Conservation (phyloP, 2,329 filamentous ascomycete genomes). For the Epichloe amarillans region DNA sequence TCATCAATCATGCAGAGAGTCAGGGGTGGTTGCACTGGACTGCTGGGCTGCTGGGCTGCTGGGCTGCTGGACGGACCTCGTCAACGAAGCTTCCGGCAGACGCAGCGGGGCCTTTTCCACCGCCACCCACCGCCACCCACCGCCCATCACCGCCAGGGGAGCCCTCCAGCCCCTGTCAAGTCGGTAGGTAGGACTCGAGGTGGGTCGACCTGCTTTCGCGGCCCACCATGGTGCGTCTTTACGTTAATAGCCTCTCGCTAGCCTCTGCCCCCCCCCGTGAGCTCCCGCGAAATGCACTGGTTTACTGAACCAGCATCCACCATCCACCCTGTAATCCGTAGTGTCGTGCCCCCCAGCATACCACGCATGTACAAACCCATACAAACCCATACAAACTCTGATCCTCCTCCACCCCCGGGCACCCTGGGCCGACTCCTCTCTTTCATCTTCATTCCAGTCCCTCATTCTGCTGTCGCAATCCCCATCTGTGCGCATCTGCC, state of each 20-base stretch:
- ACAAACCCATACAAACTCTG: conserved; percentile 5
- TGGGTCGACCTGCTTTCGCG: background rate
- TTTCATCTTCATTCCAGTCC: conserved; percentile 18
- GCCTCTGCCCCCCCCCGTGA: background rate
- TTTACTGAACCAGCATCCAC: too few relatives aligned
- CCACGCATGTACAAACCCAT: conserved; percentile 3
- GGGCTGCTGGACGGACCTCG: background rate
- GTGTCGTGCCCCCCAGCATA: background rate
- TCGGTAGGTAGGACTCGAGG: background rate
- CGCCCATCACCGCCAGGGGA: background rate
- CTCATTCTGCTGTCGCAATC: conserved; percentile 16
- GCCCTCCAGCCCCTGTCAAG: background rate
- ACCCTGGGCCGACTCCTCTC: conserved; percentile 13
- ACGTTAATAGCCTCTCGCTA: background rate
- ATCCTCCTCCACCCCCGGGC: conserved; percentile 5
- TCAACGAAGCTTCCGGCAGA: background rate
- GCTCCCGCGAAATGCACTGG: too few relatives aligned
- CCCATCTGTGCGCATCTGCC: conserved; percentile 10
- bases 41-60: too few relatives aligned
- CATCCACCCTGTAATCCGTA: too few relatives aligned
- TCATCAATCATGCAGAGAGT: too few relatives aligned
- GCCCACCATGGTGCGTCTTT: background rate
- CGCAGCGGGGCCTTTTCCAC: background rate
- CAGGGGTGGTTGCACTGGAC: too few relatives aligned
- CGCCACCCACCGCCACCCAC: background rate